phyloP scores from a whole-genome alignment of 139 green algal species.

The Chlorella sp. region DNA sequence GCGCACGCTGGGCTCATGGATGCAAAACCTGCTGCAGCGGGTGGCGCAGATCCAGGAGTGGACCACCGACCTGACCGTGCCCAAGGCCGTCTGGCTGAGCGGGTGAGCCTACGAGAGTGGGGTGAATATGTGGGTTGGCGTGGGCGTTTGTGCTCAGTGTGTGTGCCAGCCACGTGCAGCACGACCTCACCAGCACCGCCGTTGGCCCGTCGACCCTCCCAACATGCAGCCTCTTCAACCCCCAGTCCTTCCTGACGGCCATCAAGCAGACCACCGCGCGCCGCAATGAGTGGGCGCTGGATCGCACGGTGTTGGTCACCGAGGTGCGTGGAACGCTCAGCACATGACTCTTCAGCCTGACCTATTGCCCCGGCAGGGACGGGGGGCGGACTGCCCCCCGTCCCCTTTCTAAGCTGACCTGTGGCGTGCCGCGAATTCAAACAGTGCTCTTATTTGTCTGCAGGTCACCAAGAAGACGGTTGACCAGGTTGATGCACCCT shows the following conservation, averaged over 20 bases:
- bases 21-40: constrained; percentile 78
- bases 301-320: constrained; percentile 62
- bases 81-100: constrained; percentile 86
- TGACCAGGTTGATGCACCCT: constrained; percentile 84
- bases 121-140: not conserved
- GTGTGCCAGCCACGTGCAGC: not conserved
- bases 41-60: constrained; percentile 88
- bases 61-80: constrained; percentile 81
- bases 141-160: not conserved
- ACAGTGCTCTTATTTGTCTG: no score
- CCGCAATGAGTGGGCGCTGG: constrained; percentile 91
- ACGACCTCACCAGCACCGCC: not conserved
- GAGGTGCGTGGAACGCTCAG: constrained; percentile 33
- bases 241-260: constrained; percentile 93
- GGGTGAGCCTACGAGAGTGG: not conserved
- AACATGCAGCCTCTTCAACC: constrained; percentile 86
- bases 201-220: not conserved
- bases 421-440: no score
- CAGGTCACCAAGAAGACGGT: constrained; percentile 90
- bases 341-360: no score
- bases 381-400: no score
- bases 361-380: not conserved
- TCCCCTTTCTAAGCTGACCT: no score
- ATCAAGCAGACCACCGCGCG: constrained; percentile 94
- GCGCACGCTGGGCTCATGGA: constrained; percentile 75